Evolutionary conservation across 306 rosid genomes (phyloP), one percentile per base, ranked within the genome.

Genomic region (Citrullus amarus): DNA sequence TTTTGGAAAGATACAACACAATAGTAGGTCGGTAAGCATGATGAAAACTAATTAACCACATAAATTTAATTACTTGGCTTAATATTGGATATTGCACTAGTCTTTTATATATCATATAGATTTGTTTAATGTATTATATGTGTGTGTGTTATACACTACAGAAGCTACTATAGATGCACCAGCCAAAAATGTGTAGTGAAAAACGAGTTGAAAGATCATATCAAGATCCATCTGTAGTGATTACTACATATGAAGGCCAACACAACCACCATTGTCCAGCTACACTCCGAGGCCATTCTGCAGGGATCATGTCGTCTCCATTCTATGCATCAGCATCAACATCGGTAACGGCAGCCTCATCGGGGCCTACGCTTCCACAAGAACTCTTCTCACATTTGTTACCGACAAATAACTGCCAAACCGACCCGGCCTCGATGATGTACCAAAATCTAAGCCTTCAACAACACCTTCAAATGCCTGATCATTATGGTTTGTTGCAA

Each of bases 131-230:
- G 57, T 53, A 53, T 2, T 4, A 53, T 53, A 53, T 16, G 4
- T 12, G 6, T 15, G 44, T 39, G 48, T 38, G 25, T 6, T 6
- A 79, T 18, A 12, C 28, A 25, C 41, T 44, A 75, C 95, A 93
- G 98, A 81, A 91, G 97, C 55, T 93, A 93, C 41, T 93, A 93
- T n/a, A 87, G 97, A 82, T 93, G 98, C 87, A 93, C 98, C 0
- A 89, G 86, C 56, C 95, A 89, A 70, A 93, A 88, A 73, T 93
- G 98, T 82, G 16, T 20, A 1, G 98, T 93, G 80, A 93, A 93
- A 93, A 93, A 76, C 87, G 95, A 8, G 98, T 91, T 20, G 98
- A 93, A 77, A 89, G 98, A 43, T 89, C 95, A 82, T 89, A 81
- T 84, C 91, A 91, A 77, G 93, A 93, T 75, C 92, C 96, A 20